Evolutionary conservation across 2,329 filamentous ascomycete genomes (phyloP), one percentile per base, ranked within the genome.

Genomic region (Boeremia lycopersici): DNA sequence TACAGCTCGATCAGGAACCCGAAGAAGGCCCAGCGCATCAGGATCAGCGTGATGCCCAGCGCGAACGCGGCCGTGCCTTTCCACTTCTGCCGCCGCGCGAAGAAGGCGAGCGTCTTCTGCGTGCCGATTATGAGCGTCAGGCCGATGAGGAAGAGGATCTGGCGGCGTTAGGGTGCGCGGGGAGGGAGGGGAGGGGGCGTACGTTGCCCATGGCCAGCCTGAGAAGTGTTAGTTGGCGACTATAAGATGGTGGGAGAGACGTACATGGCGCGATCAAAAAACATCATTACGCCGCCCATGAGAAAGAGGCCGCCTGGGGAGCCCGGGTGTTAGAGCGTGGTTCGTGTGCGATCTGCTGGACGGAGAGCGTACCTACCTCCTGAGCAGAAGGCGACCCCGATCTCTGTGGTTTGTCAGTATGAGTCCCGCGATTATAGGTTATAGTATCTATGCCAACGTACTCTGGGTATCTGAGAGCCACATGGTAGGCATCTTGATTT

Each of bases 191-290:
- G 26, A 55, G 50, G 50, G 38, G 49, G 44, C 73, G 70, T 84
- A 93, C 89, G 73, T 98, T 98, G 79, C 95, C 95, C 95, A 98
- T 98, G 65, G 93, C 93, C 52, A 99, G 86, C 86, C 90, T 95
- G 62, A 17, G 39, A 3, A 4, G 8, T 42, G 40, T 65, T 44
- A 67, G 60, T 31, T n/a, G 13, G 33, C n/a, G 44, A 23, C 25
- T 19, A 36, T 29, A 10, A 12, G n/a, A 15, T 2, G 39, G 44
- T 29, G 25, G 28, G 15, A n/a, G 13, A 34, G 41, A 46, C 87
- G 71, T 81, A 93, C 91, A 98, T 93, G 70, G 95, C 91, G 63
- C 95, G 87, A 78, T 99, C 95, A 80, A 99, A 99, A 81, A 99
- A 98, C 78, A 99, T 85, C 78, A 99, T 84, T 9, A 99, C 91